These are phyloP conservation scores for Calocybe indica DNA, from an alignment of 768 basidiomycete genomes.

Conservation along the genomic window DNA sequence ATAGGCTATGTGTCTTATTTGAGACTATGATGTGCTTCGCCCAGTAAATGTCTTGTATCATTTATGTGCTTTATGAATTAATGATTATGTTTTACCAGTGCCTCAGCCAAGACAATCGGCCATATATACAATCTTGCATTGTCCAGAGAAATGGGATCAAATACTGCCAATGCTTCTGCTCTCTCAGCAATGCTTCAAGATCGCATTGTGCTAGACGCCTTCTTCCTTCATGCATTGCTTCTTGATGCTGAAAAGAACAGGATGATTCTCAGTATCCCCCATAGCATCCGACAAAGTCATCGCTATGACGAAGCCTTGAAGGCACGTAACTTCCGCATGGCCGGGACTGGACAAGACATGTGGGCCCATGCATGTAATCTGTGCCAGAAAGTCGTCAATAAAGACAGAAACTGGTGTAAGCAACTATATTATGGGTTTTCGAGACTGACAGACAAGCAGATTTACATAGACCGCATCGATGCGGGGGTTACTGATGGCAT, in stretches of 20 bases:
- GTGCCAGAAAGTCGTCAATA: conserved; percentile 15
- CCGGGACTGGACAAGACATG: conserved; percentile 19
- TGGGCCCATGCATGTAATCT: conserved; percentile 23
- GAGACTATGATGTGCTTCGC: too few species aligned
- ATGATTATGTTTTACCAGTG: too few species aligned
- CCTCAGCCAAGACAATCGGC: too few species aligned
- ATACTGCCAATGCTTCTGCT: too few species aligned
- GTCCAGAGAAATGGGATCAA: too few species aligned
- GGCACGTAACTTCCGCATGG: conserved; percentile 17
- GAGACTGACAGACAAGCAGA: not conserved
- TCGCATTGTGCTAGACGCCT: conserved; percentile 20
- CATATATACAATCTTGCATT: too few species aligned
- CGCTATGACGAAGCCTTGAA: conserved; percentile 14
- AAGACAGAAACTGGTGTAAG: conserved; percentile 8
- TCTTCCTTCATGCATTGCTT: conserved; percentile 16
- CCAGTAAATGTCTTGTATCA: too few species aligned
- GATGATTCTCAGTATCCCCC: conserved; percentile 8
- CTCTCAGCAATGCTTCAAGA: conserved; percentile 1
- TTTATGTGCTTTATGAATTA: too few species aligned
- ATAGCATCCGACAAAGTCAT: conserved; percentile 11
- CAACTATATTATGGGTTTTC: conserved; percentile 1
- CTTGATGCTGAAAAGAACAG: conserved; percentile 11
- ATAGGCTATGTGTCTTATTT: too few species aligned
- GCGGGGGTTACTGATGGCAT: conserved; percentile 24
- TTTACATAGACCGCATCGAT: conserved; percentile 2